Conservation (phyloP, 2,329 filamentous ascomycete genomes). For the Aspergillus unguis region DNA sequence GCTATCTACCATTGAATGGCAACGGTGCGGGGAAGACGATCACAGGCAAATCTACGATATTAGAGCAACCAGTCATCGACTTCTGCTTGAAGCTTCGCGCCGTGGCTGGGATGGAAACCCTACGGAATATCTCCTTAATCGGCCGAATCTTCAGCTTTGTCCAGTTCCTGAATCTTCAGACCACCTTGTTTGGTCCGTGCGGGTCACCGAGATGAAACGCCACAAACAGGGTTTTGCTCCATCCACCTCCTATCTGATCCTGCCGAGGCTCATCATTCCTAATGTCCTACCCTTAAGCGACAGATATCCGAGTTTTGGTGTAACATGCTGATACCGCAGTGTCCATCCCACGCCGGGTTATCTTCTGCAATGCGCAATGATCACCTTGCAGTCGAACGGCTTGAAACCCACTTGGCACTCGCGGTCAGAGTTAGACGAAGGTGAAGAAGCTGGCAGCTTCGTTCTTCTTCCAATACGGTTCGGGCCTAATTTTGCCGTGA, state of each 20-base stretch:
- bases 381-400: neutral
- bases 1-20: slow-evolving; percentile 6
- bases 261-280: neutral
- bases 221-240: neutral
- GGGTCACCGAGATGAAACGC: slow-evolving; percentile 20
- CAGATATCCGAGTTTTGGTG: too few species aligned
- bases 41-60: slow-evolving; percentile 18
- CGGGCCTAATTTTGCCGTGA: slow-evolving; percentile 18
- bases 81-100: slow-evolving; percentile 17
- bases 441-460: slow-evolving; percentile 1
- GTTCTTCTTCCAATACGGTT: neutral
- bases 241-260: neutral
- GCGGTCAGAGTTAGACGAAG: too few species aligned
- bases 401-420: neutral
- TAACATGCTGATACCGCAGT: neutral
- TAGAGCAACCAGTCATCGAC: slow-evolving; percentile 14
- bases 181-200: slow-evolving; percentile 15
- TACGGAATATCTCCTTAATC: neutral
- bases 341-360: neutral
- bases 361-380: neutral
- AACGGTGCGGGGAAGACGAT: slow-evolving; percentile 25
- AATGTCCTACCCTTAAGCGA: too few species aligned
- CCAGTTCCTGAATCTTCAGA: slow-evolving; percentile 3
- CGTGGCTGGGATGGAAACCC: slow-evolving; percentile 11
- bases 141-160: neutral